A percentile compares a stretch with the other conserved stretches of the same genome.
phyloP scores from a whole-genome alignment of 1,284 basidiomycete species.

The Pseudozyma tsukubaensis region DNA sequence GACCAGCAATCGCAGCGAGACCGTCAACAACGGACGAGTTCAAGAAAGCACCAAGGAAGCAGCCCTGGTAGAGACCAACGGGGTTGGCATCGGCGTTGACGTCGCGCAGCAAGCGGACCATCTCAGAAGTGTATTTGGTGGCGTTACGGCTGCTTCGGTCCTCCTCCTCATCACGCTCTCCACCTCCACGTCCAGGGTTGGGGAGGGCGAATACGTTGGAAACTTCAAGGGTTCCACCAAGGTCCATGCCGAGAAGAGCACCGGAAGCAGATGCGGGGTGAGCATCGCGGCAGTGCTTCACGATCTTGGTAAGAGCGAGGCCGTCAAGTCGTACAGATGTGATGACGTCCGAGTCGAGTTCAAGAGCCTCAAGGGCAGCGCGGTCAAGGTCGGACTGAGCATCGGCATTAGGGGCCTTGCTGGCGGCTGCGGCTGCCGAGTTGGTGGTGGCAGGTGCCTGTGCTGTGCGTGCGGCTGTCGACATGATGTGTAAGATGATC shows the following conservation, averaged over 20 bases:
- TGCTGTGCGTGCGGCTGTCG: constrained; percentile 33
- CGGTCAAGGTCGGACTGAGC: constrained; percentile 49
- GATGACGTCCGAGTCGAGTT: constrained; percentile 63
- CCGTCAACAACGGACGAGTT: constrained; percentile 90
- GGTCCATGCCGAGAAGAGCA: constrained; percentile 65
- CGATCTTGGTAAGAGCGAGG: constrained; percentile 66
- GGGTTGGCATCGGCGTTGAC: constrained; percentile 94
- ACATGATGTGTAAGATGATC: constrained; percentile 25
- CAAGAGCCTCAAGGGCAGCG: constrained; percentile 55
- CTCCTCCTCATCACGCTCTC: constrained; percentile 61
- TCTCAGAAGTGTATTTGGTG: constrained; percentile 79
- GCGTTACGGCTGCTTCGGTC: constrained; percentile 62
- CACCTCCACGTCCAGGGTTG: constrained; percentile 44
- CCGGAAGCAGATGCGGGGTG: constrained; percentile 65
- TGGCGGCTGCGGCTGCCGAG: constrained; percentile 17
- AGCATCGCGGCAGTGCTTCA: constrained; percentile 68
- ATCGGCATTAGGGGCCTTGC: constrained; percentile 24
- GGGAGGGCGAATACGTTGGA: constrained; percentile 66
- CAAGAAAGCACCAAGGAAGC: constrained; percentile 75
- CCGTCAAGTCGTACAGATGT: constrained; percentile 65
- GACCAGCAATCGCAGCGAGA: constrained; percentile 61
- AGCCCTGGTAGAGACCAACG: constrained; percentile 96
- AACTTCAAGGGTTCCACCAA: constrained; percentile 65
- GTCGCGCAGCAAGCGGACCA: constrained; percentile 87
- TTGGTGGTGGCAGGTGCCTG: constrained; percentile 18